Evolutionary conservation across 140 eudicot species (phyloP), one percentile per base, ranked within the genome.

Genomic region (Cichorium intybus): DNA sequence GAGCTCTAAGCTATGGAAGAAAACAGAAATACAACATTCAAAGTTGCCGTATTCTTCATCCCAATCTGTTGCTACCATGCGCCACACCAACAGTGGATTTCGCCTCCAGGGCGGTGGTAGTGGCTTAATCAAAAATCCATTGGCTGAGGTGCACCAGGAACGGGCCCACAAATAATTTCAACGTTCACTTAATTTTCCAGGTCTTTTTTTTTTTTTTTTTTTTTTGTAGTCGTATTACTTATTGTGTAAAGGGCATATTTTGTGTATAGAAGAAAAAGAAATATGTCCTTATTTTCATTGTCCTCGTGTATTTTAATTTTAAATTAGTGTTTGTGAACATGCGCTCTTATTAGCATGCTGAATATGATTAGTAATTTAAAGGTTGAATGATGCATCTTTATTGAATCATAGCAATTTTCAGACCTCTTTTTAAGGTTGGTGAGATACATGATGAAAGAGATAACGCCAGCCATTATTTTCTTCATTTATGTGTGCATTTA

Each of bases 1-100:
- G 51, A 85, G 88, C 72, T 85, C 95, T 37, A 93, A 93, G 75
- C 68, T 85, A n/a, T 82, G 87, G 86, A 83, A 67, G 79, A 93
- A 76, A 76, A 28, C 88, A 10, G 92, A 67, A 48, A 83, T 57
- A 23, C 86, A 66, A 14, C 43, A 50, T 22, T 55, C 83, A 60
- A 67, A 59, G 20, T 33, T 76, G 3, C 77, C 33, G 7, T 62
- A 74, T 16, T 53, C 75, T 73, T 39, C 70, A 60, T 29, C 37
- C 1, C 64, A 76, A 20, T 33, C 80, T 37, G 56, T 34, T 20
- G 74, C 74, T 29, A 45, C 77, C 23, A 33, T 33, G 14, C 71
- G 56, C 64, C 76, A 31, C 27, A 58, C 37, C 41, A 77, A 66
- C 45, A 79, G 66, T 50, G 74, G 78, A 70, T 67, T 73, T 8